A percentile compares a stretch with the other conserved stretches of the same genome.
Conservation (phyloP, 306 rosid genomes). For the Cucurbita moschata region DNA sequence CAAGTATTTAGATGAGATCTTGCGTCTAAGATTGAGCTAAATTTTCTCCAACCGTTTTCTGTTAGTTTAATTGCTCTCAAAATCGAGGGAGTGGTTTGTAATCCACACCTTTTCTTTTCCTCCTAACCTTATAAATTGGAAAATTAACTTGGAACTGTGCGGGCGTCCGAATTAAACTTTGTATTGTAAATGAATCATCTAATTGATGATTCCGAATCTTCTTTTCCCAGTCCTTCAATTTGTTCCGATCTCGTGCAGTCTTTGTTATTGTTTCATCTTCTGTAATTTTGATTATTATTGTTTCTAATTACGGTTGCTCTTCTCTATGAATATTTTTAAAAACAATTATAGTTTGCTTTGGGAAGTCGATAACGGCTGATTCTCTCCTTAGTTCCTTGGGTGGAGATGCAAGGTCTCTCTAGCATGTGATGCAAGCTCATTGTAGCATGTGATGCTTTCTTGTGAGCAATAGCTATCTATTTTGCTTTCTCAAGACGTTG, state of each 20-base stretch:
- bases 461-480: constrained; percentile 35
- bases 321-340: constrained; percentile 15
- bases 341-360: constrained; percentile 34
- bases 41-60: not conserved
- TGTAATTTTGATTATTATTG: not conserved
- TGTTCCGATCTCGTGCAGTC: not conserved
- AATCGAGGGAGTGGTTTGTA: not conserved
- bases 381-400: constrained; percentile 26
- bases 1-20: not conserved
- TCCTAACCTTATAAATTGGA: not conserved
- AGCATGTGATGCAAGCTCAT: constrained; percentile 42
- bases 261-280: not conserved
- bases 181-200: not conserved
- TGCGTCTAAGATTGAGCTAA: not conserved
- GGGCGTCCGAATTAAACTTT: not conserved
- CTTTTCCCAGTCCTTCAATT: not conserved
- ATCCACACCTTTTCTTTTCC: not conserved
- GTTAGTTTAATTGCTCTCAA: not conserved
- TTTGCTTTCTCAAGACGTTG: constrained; percentile 19
- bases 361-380: constrained; percentile 31
- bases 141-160: not conserved
- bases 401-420: constrained; percentile 18
- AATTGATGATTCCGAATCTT: not conserved
- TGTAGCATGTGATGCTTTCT: constrained; percentile 61
- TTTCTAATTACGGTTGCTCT: constrained; percentile 5